These are phyloP conservation scores for Apodospora peruviana DNA, from an alignment of 495 filamentous ascomycete species.

Conservation along the genomic window DNA sequence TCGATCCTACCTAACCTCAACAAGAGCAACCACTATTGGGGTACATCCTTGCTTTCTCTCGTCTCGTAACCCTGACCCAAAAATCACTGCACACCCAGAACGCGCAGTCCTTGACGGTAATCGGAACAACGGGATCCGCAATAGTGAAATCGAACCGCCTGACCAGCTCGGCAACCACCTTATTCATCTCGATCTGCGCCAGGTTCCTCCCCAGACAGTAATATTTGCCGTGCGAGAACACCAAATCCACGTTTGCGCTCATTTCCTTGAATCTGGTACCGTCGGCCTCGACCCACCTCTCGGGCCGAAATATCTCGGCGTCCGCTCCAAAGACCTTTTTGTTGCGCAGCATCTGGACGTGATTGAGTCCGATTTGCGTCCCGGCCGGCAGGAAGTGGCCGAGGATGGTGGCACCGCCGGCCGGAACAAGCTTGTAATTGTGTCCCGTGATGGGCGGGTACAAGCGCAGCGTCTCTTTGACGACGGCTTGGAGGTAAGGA, in stretches of 20 bases:
- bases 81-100: neutral
- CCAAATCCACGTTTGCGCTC: constrained; percentile 21
- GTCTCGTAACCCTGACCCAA: neutral
- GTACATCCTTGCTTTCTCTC: too few relatives aligned
- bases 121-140: constrained; percentile 16
- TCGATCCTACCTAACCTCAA: too few relatives aligned
- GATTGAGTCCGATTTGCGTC: constrained; percentile 41
- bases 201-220: constrained; percentile 34
- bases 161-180: constrained; percentile 39
- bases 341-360: constrained; percentile 19
- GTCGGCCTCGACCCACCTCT: constrained; percentile 45
- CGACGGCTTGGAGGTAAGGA: constrained; percentile 40
- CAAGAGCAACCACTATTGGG: too few relatives aligned
- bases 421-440: constrained; percentile 29
- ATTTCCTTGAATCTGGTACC: constrained; percentile 24
- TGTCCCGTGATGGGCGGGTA: constrained; percentile 33
- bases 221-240: constrained; percentile 31
- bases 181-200: constrained; percentile 41
- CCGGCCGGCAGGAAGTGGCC: constrained; percentile 43
- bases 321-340: constrained; percentile 31
- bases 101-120: constrained; percentile 18
- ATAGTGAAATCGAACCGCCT: neutral
- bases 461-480: constrained; percentile 43
- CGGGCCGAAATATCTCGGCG: constrained; percentile 42
- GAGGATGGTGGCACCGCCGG: constrained; percentile 16